Conservation (phyloP, 805 yeast genomes). For the Teunomyces panamensis region DNA sequence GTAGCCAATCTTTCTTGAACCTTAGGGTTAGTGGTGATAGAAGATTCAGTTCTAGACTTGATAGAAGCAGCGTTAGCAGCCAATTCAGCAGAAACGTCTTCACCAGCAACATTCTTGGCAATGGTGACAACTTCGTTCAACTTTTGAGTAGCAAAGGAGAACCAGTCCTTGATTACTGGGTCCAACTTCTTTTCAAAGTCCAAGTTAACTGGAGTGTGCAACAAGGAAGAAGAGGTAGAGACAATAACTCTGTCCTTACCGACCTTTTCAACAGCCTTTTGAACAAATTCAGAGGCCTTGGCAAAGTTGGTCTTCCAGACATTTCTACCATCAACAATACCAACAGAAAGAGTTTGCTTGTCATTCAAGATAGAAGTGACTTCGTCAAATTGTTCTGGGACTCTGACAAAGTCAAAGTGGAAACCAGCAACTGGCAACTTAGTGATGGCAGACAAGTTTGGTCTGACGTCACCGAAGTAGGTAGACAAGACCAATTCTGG, state of each 20-base stretch:
- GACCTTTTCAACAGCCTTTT: slow-evolving; percentile 78
- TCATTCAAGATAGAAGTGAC: slow-evolving; percentile 64
- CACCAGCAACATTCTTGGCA: slow-evolving; percentile 84
- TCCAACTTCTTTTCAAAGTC: slow-evolving; percentile 87
- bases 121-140: slow-evolving; percentile 85
- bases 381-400: slow-evolving; percentile 91
- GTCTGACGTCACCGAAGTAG: slow-evolving; percentile 98
- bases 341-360: slow-evolving; percentile 84
- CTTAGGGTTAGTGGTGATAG: slow-evolving; percentile 85
- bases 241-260: slow-evolving; percentile 86
- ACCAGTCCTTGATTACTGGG: slow-evolving; percentile 93
- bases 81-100: slow-evolving; percentile 71
- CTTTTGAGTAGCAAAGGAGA: slow-evolving; percentile 98
- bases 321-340: slow-evolving; percentile 98
- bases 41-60: slow-evolving; percentile 80
- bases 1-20: slow-evolving; percentile 85
- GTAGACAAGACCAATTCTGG: slow-evolving; percentile 85
- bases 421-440: slow-evolving; percentile 89
- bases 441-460: slow-evolving; percentile 88
- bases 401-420: slow-evolving; percentile 96
- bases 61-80: slow-evolving; percentile 86
- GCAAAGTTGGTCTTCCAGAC: slow-evolving; percentile 97
- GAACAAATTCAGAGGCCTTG: slow-evolving; percentile 77
- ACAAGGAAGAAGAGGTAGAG: slow-evolving; percentile 92
- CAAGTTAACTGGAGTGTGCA: slow-evolving; percentile 98